phyloP scores from a whole-genome alignment of 164 flowering plant species.

The Santalum album region DNA sequence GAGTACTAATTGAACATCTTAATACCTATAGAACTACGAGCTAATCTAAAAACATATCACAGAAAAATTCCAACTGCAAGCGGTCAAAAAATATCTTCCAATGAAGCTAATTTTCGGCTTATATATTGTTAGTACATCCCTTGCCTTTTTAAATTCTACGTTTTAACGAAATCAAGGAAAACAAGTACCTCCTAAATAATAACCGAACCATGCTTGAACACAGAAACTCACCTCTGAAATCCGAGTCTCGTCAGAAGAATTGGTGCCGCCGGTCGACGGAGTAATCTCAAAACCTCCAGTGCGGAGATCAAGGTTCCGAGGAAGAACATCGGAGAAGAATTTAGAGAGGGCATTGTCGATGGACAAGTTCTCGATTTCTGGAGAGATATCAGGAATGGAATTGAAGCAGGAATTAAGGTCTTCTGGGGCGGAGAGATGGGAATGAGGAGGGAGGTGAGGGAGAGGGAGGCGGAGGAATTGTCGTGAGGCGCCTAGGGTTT shows the following conservation, averaged over 20 bases:
- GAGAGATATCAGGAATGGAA: constrained; percentile 12
- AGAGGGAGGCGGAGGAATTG: constrained; percentile 37
- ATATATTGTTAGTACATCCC: background rate
- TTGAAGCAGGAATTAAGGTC: constrained; percentile 19
- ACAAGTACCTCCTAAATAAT: background rate
- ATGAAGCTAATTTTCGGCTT: too few relatives aligned
- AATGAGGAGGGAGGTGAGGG: constrained; percentile 26
- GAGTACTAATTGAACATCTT: too few relatives aligned
- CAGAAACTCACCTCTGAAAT: background rate
- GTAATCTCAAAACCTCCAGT: constrained; percentile 2
- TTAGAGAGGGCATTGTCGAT: constrained; percentile 41
- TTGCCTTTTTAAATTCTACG: background rate
- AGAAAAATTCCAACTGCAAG: too few relatives aligned
- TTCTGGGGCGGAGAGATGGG: constrained; percentile 7
- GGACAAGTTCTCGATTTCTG: constrained; percentile 26
- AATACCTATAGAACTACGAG: too few relatives aligned
- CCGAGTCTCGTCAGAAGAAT: background rate
- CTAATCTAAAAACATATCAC: too few relatives aligned
- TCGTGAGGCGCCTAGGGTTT: constrained; percentile 19
- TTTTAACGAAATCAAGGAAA: background rate
- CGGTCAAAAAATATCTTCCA: too few relatives aligned
- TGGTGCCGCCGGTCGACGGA: background rate
- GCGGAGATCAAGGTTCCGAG: constrained; percentile 24
- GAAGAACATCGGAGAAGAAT: constrained; percentile 50
- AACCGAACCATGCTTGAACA: background rate